A percentile compares a stretch with the other conserved stretches of the same genome.
These are phyloP conservation scores for Aspergillus quadrilineatus DNA, from an alignment of 2,329 filamentous ascomycete species.

Conservation along the genomic window DNA sequence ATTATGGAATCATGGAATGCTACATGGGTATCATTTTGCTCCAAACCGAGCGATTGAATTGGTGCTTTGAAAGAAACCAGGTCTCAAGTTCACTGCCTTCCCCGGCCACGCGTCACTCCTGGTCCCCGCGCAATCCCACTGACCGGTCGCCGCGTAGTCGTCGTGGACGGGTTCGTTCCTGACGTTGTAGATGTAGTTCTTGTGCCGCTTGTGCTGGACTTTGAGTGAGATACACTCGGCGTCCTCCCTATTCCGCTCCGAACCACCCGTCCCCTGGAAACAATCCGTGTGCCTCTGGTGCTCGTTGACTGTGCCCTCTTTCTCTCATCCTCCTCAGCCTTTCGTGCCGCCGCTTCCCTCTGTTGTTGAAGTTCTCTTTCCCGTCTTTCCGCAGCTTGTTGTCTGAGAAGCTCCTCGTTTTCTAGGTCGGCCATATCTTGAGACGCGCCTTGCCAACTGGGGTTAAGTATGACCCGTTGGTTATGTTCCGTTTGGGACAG, in stretches of 20 bases:
- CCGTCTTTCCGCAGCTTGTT: slow-evolving; percentile 73
- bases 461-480: slow-evolving; percentile 84
- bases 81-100: slow-evolving; percentile 24
- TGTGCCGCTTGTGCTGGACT: slow-evolving; percentile 25
- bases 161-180: slow-evolving; percentile 27
- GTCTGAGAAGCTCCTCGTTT: slow-evolving; percentile 69
- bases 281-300: slow-evolving; percentile 34
- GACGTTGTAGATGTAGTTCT: slow-evolving; percentile 30
- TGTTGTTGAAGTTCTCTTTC: slow-evolving; percentile 76
- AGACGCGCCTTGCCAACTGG: slow-evolving; percentile 83
- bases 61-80: not conserved
- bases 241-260: slow-evolving; percentile 35
- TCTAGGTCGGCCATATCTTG: slow-evolving; percentile 86
- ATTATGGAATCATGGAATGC: not conserved
- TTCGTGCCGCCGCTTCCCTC: slow-evolving; percentile 64
- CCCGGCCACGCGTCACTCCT: slow-evolving; percentile 36
- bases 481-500: slow-evolving; percentile 97
- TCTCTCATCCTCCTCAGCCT: slow-evolving; percentile 51
- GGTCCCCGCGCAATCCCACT: slow-evolving; percentile 42
- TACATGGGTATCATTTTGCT: not conserved
- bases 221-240: slow-evolving; percentile 33
- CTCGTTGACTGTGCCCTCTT: slow-evolving; percentile 37
- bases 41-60: not conserved
- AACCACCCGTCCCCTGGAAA: slow-evolving; percentile 34
- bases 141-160: slow-evolving; percentile 37